Evolutionary conservation across 768 basidiomycete genomes (phyloP).

Genomic region (Boletus tylopilopsis): DNA sequence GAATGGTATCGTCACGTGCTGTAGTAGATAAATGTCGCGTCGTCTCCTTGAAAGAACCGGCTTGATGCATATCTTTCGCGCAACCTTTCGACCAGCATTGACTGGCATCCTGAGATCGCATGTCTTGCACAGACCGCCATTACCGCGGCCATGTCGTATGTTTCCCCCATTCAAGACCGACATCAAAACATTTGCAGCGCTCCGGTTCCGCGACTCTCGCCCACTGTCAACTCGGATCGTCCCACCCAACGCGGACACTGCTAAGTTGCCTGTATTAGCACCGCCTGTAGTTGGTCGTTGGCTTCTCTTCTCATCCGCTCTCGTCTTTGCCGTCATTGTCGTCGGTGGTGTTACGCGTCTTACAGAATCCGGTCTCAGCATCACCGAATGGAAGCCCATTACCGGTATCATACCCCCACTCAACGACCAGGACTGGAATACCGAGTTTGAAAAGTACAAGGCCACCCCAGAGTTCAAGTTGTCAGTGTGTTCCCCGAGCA

Average conservation of each 20-base stretch:
- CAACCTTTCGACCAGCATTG: slow-evolving; percentile 15
- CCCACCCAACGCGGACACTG: slow-evolving; percentile 11
- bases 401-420: slow-evolving; percentile 87
- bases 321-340: slow-evolving; percentile 90
- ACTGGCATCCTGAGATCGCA: slow-evolving; percentile 8
- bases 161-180: slow-evolving; percentile 2
- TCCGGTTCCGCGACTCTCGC: slow-evolving; percentile 30
- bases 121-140: background rate
- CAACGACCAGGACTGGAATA: slow-evolving; percentile 69
- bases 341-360: slow-evolving; percentile 95
- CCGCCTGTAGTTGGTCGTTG: slow-evolving; percentile 73
- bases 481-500: slow-evolving; percentile 45
- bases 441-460: slow-evolving; percentile 92
- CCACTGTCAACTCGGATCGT: slow-evolving; percentile 38
- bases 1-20: slow-evolving; percentile 21
- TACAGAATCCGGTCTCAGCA: slow-evolving; percentile 95
- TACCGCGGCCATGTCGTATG: slow-evolving; percentile 1
- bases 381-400: slow-evolving; percentile 96
- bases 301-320: slow-evolving; percentile 78
- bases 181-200: background rate
- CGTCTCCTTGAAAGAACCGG: too few species aligned
- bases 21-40: background rate
- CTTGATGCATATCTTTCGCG: slow-evolving; percentile 22
- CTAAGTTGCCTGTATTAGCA: slow-evolving; percentile 54
- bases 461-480: slow-evolving; percentile 93